phyloP scores from a whole-genome alignment of 192 early-diverging fungal genomes.

The Rhizophlyctis rosea region DNA sequence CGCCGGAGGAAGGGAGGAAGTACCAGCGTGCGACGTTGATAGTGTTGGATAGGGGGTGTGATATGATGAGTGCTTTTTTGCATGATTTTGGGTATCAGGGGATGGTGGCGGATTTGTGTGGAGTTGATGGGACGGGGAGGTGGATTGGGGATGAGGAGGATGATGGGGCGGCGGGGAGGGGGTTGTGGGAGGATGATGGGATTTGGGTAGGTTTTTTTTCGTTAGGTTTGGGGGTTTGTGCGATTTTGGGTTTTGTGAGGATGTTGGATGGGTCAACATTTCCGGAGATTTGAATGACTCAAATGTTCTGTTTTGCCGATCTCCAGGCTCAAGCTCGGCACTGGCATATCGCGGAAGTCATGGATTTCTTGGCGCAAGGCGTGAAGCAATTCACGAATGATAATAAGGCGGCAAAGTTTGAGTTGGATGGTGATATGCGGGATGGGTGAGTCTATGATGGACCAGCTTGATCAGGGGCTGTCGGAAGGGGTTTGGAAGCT shows the following conservation, averaged over 20 bases:
- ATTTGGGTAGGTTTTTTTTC: slow-evolving; percentile 59
- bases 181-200: slow-evolving; percentile 67
- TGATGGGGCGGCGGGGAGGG: slow-evolving; percentile 17
- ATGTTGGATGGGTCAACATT: too few relatives aligned
- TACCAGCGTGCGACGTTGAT: slow-evolving; percentile 45
- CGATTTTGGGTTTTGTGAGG: too few relatives aligned
- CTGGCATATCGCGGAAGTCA: slow-evolving; percentile 76
- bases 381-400: slow-evolving; percentile 73
- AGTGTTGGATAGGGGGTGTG: slow-evolving; percentile 47
- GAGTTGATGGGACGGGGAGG: slow-evolving; percentile 61
- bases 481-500: too few relatives aligned
- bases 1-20: slow-evolving; percentile 24
- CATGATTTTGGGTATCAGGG: slow-evolving; percentile 66
- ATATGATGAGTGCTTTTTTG: slow-evolving; percentile 45
- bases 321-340: slow-evolving; percentile 23
- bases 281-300: too few relatives aligned
- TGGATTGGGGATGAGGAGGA: slow-evolving; percentile 6
- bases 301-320: too few relatives aligned
- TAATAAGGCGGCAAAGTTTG: slow-evolving; percentile 65
- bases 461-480: too few relatives aligned
- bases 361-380: slow-evolving; percentile 59
- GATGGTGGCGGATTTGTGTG: slow-evolving; percentile 85
- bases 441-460: too few relatives aligned
- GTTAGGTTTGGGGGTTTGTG: too few relatives aligned
- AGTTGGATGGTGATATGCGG: slow-evolving; percentile 11